Conservation (phyloP, 305 asterid species). For the Plantago coronopus region DNA sequence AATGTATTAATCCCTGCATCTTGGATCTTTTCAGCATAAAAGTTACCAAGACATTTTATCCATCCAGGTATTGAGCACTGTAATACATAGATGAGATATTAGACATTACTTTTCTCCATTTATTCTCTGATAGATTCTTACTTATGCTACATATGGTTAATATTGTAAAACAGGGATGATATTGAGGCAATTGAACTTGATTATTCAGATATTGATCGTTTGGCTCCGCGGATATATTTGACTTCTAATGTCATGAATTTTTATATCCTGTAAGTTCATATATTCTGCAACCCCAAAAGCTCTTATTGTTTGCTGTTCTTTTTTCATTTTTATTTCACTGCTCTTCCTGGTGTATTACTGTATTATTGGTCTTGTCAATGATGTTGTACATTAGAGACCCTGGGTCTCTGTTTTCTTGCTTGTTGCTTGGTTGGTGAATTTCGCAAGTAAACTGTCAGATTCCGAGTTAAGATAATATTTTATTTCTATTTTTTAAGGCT, state of each 20-base stretch:
- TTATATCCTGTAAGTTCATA: constrained; percentile 68
- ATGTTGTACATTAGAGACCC: no score
- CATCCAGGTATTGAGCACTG: constrained; percentile 63
- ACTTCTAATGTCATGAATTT: constrained; percentile 89
- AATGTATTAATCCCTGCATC: constrained; percentile 28
- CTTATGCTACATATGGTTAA: constrained; percentile 6
- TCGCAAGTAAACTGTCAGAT: no score
- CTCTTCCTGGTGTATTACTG: not conserved
- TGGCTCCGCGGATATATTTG: constrained; percentile 71
- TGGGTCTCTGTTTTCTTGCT: no score
- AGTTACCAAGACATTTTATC: constrained; percentile 57
- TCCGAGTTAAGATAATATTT: no score
- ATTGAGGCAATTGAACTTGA: constrained; percentile 64
- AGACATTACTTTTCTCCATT: not conserved
- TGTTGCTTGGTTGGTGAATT: no score
- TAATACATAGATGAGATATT: not conserved
- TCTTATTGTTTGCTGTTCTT: not conserved
- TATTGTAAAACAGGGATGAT: constrained; percentile 55
- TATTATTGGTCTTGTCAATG: no score
- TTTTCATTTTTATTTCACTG: not conserved
- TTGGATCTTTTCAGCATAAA: constrained; percentile 45
- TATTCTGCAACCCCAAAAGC: constrained; percentile 2
- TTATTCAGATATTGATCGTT: constrained; percentile 63
- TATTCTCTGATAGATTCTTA: constrained; percentile 10
- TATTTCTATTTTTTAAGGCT: no score